These are phyloP conservation scores for Penicillium tannophilum DNA, from an alignment of 495 filamentous ascomycete species.

Conservation along the genomic window DNA sequence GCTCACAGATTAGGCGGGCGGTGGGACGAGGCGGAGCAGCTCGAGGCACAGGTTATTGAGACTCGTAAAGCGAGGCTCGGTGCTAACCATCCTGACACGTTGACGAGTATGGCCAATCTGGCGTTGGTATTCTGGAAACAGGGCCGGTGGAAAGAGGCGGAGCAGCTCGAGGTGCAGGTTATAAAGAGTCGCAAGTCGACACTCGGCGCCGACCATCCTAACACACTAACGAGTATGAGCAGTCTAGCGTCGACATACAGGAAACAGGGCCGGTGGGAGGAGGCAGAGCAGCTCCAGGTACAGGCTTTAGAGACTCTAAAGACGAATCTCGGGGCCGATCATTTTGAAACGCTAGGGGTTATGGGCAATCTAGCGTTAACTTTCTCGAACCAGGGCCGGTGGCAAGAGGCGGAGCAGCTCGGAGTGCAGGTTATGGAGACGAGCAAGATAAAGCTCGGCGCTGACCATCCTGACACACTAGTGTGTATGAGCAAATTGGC, in stretches of 20 bases:
- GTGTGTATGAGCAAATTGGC: not conserved
- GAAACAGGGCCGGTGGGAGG: too few species aligned
- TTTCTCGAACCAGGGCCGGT: too few species aligned
- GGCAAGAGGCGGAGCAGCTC: not conserved
- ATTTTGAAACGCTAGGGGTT: too few species aligned
- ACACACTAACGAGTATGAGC: too few species aligned
- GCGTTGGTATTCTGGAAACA: not conserved
- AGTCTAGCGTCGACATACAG: too few species aligned
- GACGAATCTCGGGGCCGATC: too few species aligned
- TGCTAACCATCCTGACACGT: conserved; percentile 15
- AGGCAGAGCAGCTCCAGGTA: not conserved
- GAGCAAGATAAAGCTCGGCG: conserved; percentile 27
- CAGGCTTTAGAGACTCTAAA: too few species aligned
- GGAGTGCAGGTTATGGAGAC: conserved; percentile 8
- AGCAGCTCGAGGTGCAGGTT: not conserved
- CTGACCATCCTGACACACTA: conserved; percentile 13
- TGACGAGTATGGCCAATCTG: not conserved
- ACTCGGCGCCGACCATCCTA: too few species aligned
- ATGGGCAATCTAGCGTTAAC: too few species aligned
- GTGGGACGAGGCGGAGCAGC: not conserved
- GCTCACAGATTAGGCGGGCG: not conserved
- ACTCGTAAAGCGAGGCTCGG: not conserved
- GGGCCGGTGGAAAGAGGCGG: not conserved
- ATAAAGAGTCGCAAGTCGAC: not conserved
- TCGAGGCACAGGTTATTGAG: not conserved